phyloP scores from a whole-genome alignment of 1,139 yeast genomes.

The Wickerhamomyces sp. region DNA sequence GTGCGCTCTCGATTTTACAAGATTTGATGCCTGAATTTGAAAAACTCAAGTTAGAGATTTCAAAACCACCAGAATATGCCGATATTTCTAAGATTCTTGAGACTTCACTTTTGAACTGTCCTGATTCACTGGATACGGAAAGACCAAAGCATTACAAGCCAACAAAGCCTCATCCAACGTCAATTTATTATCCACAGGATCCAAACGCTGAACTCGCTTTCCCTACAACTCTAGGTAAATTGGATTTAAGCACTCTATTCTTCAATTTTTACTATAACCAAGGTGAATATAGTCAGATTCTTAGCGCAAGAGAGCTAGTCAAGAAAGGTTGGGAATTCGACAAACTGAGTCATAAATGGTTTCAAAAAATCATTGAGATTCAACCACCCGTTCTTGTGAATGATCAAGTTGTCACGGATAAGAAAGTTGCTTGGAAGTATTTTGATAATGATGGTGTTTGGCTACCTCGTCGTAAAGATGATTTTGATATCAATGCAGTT shows the following conservation, averaged over 20 bases:
- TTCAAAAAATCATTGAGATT: constrained; percentile 48
- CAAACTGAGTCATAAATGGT: constrained; percentile 78
- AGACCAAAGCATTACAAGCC: constrained; percentile 80
- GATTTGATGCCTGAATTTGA: constrained; percentile 42
- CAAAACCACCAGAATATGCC: constrained; percentile 50
- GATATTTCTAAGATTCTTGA: constrained; percentile 54
- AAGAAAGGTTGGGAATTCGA: constrained; percentile 88
- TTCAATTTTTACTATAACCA: constrained; percentile 83
- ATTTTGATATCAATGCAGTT: constrained; percentile 46
- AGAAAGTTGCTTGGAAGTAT: constrained; percentile 65
- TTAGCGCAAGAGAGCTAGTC: constrained; percentile 80
- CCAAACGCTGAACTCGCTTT: constrained; percentile 37
- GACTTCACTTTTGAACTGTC: constrained; percentile 77
- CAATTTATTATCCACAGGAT: constrained; percentile 88
- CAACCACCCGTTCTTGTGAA: constrained; percentile 21
- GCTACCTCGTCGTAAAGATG: constrained; percentile 76
- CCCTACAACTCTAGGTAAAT: constrained; percentile 52
- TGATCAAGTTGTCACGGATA: constrained; percentile 32
- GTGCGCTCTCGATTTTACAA: constrained; percentile 36
- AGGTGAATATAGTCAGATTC: constrained; percentile 65
- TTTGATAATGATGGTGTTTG: constrained; percentile 91
- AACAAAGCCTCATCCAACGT: constrained; percentile 82
- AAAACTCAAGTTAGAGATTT: constrained; percentile 37
- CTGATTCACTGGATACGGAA: constrained; percentile 90
- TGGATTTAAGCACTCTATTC: constrained; percentile 85